These are phyloP conservation scores for Hypsizygus marmoreus DNA, from an alignment of 768 basidiomycete species.

Conservation along the genomic window DNA sequence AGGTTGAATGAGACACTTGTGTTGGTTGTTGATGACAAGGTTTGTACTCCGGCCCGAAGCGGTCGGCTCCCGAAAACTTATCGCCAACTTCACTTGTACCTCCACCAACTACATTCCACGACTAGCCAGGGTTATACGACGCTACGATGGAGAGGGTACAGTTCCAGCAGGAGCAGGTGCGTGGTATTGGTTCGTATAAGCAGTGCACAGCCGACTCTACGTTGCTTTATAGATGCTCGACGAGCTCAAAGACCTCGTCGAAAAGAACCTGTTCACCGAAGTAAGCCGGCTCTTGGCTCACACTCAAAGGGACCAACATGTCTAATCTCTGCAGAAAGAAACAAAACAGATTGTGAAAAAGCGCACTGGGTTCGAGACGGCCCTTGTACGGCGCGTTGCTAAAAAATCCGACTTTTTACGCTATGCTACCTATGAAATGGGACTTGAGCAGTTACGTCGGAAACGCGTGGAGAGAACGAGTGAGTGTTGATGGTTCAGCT, in stretches of 20 bases:
- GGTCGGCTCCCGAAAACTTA: conserved; percentile 11
- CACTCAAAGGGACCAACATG: conserved; percentile 7
- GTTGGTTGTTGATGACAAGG: conserved; percentile 8
- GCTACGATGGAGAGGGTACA: conserved; percentile 87
- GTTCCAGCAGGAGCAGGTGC: conserved; percentile 88
- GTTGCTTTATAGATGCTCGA: conserved; percentile 72
- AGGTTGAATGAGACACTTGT: conserved; percentile 11
- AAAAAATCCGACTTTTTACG: conserved; percentile 88
- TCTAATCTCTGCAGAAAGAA: conserved; percentile 56
- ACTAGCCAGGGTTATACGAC: conserved; percentile 1
- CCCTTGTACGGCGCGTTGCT: conserved; percentile 80
- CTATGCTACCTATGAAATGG: conserved; percentile 92
- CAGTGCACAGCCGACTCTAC: conserved; percentile 10
- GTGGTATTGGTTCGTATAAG: conserved; percentile 8
- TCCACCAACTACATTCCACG: background rate
- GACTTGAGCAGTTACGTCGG: conserved; percentile 75
- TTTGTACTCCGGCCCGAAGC: conserved; percentile 15
- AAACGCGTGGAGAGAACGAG: conserved; percentile 76
- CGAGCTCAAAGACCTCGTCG: conserved; percentile 90
- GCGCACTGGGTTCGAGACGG: conserved; percentile 80
- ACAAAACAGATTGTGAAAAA: conserved; percentile 83
- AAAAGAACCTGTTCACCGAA: conserved; percentile 82
- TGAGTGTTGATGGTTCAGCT: conserved; percentile 33
- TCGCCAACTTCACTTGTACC: conserved; percentile 6
- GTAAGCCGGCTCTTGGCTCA: conserved; percentile 39